Percentiles rank a stretch among this genome's conserved stretches.
Conservation (phyloP, 306 rosid genomes). For the Pyrus communis region DNA sequence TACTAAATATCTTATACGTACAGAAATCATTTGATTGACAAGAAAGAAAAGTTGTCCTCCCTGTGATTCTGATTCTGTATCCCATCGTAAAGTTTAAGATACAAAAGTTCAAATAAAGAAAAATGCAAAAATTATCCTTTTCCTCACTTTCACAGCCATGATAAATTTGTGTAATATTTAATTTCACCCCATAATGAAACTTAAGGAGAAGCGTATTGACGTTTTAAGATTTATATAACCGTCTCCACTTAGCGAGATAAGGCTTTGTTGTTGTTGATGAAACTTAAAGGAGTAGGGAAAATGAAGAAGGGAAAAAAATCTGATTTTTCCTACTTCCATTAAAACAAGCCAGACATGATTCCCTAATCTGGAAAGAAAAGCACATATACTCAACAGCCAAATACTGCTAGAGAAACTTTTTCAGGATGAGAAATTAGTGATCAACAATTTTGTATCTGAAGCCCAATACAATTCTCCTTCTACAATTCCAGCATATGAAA, state of each 20-base stretch:
- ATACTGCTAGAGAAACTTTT: background rate
- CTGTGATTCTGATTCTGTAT: background rate
- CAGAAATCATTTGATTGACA: conserved; percentile 26
- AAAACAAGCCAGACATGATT: conserved; percentile 24
- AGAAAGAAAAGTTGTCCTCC: conserved; percentile 21
- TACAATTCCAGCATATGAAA: background rate
- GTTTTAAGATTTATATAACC: too few species aligned
- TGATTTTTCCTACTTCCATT: conserved; percentile 3
- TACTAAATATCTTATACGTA: conserved; percentile 7
- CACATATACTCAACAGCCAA: conserved; percentile 33
- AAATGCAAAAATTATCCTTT: background rate
- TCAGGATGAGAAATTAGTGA: background rate
- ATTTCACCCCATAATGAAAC: background rate
- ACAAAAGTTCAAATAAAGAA: background rate
- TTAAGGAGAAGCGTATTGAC: too few species aligned
- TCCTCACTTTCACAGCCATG: background rate
- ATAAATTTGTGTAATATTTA: background rate
- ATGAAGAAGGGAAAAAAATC: conserved; percentile 25
- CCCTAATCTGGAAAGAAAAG: conserved; percentile 35
- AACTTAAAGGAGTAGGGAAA: background rate
- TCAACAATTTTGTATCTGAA: background rate
- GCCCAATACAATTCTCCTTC: background rate
- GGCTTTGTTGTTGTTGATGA: too few species aligned
- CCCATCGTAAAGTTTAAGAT: background rate
- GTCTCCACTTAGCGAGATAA: rapidly evolving